Conservation (phyloP, 768 basidiomycete genomes). For the Mycena haematopus region DNA sequence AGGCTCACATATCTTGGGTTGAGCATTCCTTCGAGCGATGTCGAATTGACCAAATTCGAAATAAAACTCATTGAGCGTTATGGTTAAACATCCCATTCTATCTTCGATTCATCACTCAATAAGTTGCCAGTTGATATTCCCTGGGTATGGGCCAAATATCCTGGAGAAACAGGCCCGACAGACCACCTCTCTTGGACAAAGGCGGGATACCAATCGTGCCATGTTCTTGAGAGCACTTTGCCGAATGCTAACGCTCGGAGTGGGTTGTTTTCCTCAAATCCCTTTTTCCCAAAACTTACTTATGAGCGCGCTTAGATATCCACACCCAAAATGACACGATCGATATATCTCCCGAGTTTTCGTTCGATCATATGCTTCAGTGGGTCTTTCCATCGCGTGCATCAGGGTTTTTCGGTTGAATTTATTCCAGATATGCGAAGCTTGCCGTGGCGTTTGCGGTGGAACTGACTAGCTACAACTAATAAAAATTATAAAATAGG, state of each 20-base stretch:
- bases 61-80: slow-evolving; percentile 24
- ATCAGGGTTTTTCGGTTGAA: background rate
- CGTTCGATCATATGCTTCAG: slow-evolving; percentile 38
- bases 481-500: background rate
- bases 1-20: background rate
- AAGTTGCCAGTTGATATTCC: slow-evolving; percentile 26
- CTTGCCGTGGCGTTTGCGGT: slow-evolving; percentile 32
- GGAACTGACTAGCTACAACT: slow-evolving; percentile 24
- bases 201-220: slow-evolving; percentile 67
- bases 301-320: slow-evolving; percentile 23
- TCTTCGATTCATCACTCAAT: background rate
- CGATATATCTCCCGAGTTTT: slow-evolving; percentile 42
- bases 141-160: slow-evolving; percentile 20
- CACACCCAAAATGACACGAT: slow-evolving; percentile 20
- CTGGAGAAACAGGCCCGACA: background rate
- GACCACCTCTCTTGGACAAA: slow-evolving; percentile 57
- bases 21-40: slow-evolving; percentile 7
- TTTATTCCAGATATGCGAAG: slow-evolving; percentile 22
- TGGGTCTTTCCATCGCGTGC: background rate
- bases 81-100: slow-evolving; percentile 1
- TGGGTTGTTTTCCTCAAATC: background rate
- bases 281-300: background rate
- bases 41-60: slow-evolving; percentile 19
- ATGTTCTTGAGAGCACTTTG: slow-evolving; percentile 60
- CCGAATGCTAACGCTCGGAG: slow-evolving; percentile 57